A percentile compares a stretch with the other conserved stretches of the same genome.
phyloP scores from a whole-genome alignment of 805 yeast species.

The Suhomyces tanzawaensis region DNA sequence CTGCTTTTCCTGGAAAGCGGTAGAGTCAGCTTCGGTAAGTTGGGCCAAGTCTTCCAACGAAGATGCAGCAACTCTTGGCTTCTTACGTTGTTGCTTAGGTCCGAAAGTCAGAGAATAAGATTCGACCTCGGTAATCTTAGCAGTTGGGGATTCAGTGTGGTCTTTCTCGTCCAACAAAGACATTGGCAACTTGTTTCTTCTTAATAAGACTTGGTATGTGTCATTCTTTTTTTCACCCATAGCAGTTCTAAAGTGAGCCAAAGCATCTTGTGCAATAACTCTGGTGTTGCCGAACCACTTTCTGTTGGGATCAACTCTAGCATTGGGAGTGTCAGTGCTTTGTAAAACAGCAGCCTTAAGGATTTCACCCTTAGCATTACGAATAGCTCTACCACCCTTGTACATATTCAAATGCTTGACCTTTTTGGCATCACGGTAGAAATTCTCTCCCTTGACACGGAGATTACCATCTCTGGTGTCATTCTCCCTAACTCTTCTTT shows the following conservation, averaged over 20 bases:
- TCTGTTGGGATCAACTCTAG: constrained; percentile 93
- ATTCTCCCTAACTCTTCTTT: constrained; percentile 79
- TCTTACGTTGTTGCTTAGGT: constrained; percentile 91
- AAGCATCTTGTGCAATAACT: constrained; percentile 95
- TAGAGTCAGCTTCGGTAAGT: constrained; percentile 54
- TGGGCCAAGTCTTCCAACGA: constrained; percentile 75
- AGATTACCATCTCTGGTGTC: constrained; percentile 85
- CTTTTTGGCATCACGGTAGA: constrained; percentile 90
- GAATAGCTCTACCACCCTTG: constrained; percentile 82
- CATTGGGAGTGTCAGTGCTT: constrained; percentile 81
- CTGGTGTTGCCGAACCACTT: constrained; percentile 98
- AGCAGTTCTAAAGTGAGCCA: constrained; percentile 91
- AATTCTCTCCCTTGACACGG: constrained; percentile 94
- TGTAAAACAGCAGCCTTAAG: constrained; percentile 86
- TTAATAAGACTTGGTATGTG: constrained; percentile 78
- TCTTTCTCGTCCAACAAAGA: constrained; percentile 87
- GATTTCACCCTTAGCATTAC: constrained; percentile 85
- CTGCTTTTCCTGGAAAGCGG: constrained; percentile 66
- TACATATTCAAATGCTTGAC: constrained; percentile 90
- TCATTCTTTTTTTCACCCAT: constrained; percentile 82
- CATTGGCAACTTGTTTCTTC: constrained; percentile 93
- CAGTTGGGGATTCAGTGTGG: constrained; percentile 69
- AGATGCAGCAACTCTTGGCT: constrained; percentile 77
- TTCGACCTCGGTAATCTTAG: constrained; percentile 85
- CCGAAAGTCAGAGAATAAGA: constrained; percentile 81